Conservation (phyloP, 1,284 basidiomycete species). For the Rhodotorula sp. region DNA sequence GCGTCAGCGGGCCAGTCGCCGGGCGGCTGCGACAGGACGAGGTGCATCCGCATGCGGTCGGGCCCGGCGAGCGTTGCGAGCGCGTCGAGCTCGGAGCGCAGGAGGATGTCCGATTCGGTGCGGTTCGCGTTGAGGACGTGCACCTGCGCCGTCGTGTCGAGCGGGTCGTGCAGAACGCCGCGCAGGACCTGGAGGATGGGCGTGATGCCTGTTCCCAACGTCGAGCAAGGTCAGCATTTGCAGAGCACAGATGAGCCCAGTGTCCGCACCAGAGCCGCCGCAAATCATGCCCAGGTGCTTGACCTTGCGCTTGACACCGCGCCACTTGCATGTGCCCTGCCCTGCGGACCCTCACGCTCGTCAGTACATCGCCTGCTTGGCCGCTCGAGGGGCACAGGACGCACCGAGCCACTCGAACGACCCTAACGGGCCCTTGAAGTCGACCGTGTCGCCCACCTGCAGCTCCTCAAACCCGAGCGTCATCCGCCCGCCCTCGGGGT, state of each 20-base stretch:
- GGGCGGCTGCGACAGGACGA: constrained; percentile 55
- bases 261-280: constrained; percentile 58
- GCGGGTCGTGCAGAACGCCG: constrained; percentile 56
- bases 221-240: not conserved
- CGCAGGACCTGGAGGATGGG: constrained; percentile 63
- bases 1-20: constrained; percentile 54
- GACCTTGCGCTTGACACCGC: constrained; percentile 52
- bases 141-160: constrained; percentile 54
- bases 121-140: constrained; percentile 62
- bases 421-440: constrained; percentile 67
- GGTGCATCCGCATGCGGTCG: constrained; percentile 56
- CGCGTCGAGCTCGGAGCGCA: constrained; percentile 58
- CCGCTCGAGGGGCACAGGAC: not conserved
- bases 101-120: constrained; percentile 60
- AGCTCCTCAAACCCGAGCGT: constrained; percentile 60
- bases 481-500: constrained; percentile 62
- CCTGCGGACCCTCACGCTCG: not conserved
- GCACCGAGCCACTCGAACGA: constrained; percentile 61
- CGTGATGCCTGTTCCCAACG: constrained; percentile 57
- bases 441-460: constrained; percentile 58
- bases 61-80: constrained; percentile 50
- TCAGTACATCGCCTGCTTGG: not conserved
- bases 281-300: constrained; percentile 62
- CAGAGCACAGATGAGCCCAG: constrained; percentile 15
- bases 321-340: constrained; percentile 53